Base-by-base conservation (phyloP, 306 rosid genomes). In the Trifolium fragiferum region DNA sequence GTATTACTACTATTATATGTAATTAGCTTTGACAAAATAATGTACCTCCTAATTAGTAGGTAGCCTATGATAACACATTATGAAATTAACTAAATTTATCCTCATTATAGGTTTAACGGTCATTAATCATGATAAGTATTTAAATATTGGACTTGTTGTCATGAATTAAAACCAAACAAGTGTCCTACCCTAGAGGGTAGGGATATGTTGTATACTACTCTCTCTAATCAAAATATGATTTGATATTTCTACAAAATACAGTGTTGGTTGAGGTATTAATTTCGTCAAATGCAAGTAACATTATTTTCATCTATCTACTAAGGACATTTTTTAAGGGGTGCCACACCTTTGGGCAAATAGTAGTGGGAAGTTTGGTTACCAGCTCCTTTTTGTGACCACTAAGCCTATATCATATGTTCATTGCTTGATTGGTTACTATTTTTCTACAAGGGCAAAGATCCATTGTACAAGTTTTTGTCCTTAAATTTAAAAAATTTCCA, bases 311-410 rank as follows among this genome's bases (percentile, higher is more conserved):
- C 70, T 49, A 61, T 50, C 4, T 6, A 63, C 74, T 54, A 75
- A 75, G 67, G 86, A 84, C 87, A 83, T 80, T 83, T 84, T 76
- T 46, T 59, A 73, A 74, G 68, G 66, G 87, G 83, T 14, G 69
- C 74, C 75, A 83, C 75, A 40, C 73, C 85, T 78, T 81, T 81
- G 81, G 53, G 66, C 64, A 60, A 81, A 69, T 74, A 68, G 65
- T 79, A 86, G 88, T 82, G 88, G 82, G 46, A 82, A 88, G 91
- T 88, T 92, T 82, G 93, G 90, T 85, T 68, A 88, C 88, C 90
- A 70, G 82, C 93, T 78, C 82, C 91, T 75, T 84, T 89, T 59
- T 86, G 87, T 82, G 87, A 84, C 93, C 89, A 83, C 81, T 82
- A 10, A 55, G 21, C 55, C 54, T 14, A 4, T 8, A 21, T 35